Evolutionary conservation across 345 rosid genomes (phyloP), one percentile per base, ranked within the genome.

Genomic region (Kernera saxatilis): DNA sequence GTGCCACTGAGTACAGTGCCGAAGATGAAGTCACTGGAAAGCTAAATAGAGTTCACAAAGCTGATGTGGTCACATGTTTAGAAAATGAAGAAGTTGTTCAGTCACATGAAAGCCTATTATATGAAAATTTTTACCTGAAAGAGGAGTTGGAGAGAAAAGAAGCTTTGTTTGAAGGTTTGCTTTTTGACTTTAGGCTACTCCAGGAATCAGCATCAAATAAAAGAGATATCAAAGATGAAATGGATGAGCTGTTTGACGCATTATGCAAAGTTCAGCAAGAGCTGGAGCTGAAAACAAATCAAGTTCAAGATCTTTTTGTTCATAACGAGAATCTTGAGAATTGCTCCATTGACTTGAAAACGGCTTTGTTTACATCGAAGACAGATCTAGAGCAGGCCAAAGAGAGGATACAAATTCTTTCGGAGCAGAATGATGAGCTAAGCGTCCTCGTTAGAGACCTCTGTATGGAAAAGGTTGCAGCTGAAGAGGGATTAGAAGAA

Each of bases 141-240:
- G 84, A 81, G 67, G 92, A 88, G 80, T 51, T 93, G 78, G 84
- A 86, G 73, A 87, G 97, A 76, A 93, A 88, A 78, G 88, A 90
- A 73, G 73, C 81, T 72, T 71, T 88, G 63, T 74, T 88, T 64
- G 86, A 87, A 79, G 97, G 97, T 71, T 79, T 93, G 83, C 89
- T 87, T 74, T 93, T 93, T 79, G 98, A 93, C 82, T 82, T 93
- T 72, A 80, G 86, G 80, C 82, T 93, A 78, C 79, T 93, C 74
- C 97, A 93, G 70, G 98, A 93, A 83, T 82, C 90, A n/a, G 86
- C 91, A 74, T 88, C 97, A 41, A 77, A 77, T 59, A 82, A 74
- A 51, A 87, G 80, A 74, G 91, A 90, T 22, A 69, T 84, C 33
- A 86, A 84, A 83, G 90, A 88, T 78, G 90, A 90, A 84, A 81